Base-by-base conservation (phyloP, 2,329 filamentous ascomycete species). In the Penicillium sp. region DNA sequence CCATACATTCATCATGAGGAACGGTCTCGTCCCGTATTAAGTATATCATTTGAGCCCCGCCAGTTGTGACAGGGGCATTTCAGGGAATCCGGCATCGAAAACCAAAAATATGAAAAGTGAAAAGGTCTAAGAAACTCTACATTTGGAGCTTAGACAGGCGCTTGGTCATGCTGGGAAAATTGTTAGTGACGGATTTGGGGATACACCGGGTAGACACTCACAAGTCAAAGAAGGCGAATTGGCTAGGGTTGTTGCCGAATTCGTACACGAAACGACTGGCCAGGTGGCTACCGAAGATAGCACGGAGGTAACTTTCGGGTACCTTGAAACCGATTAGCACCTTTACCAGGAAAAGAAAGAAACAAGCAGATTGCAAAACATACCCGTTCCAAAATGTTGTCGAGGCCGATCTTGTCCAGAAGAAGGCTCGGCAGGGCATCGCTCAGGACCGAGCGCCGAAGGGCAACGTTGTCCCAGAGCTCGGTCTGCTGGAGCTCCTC, bases 151-250 rank as follows among this genome's bases (percentile, higher is more conserved):
- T 53, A 48, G 63, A 52, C 54, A 68, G 54, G 50, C 68, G 62
- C 59, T 69, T 68, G 57, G 66, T 70, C 69, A 71, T 71, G 57
- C 67, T 70, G 46, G 13, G 42, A 39, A 29, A 24, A 13, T 20
- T 9, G 39, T 58, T 39, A 52, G 42, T 32, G n/a, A 15, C 8
- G 35, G 35, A 15, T 43, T n/a, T 20, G 3, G 8, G 18, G 29
- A 15, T 12, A 24, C 7, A 31, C 10, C 3, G 3, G 31, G 12
- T 35, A n/a, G 42, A 29, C 24, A 86, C 87, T 83, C 76, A 91
- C 88, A 97, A 98, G 69, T 95, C 89, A 73, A 95, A 98, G 79
- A 98, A 98, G 33, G 92, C 90, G 76, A 98, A 97, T 66, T 96
- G 92, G 76, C 87, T 93, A 4, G 93, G 91, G 59, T 82, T 86